Percentiles rank a stretch among this genome's conserved stretches.
Evolutionary conservation across 495 filamentous ascomycete species (phyloP).

Genomic region (Penicillium longicatenatum): DNA sequence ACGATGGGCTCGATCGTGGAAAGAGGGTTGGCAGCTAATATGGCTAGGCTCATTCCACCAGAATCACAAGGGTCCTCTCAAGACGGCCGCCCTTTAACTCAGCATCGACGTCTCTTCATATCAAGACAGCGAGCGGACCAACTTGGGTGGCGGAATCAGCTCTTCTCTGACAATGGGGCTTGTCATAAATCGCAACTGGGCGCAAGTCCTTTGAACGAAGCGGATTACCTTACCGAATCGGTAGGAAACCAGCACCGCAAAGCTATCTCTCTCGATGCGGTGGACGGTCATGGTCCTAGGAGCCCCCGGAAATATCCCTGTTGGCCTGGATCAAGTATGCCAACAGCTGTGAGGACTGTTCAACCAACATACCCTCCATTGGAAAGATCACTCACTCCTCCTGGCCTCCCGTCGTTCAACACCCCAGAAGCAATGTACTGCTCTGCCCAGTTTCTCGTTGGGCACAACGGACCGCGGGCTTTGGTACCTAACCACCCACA

Average conservation of each 20-base stretch:
- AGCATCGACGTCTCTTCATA: not conserved
- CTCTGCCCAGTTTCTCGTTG: constrained; percentile 29
- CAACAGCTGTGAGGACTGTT: constrained; percentile 28
- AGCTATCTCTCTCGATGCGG: constrained; percentile 26
- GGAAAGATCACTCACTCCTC: constrained; percentile 44
- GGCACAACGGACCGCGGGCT: constrained; percentile 6
- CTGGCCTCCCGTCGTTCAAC: constrained; percentile 50
- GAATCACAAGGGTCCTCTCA: constrained; percentile 9
- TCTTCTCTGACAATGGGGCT: constrained; percentile 20
- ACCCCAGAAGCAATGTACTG: constrained; percentile 43
- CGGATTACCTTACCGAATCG: not conserved
- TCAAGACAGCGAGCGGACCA: constrained; percentile 9
- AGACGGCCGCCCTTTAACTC: constrained; percentile 5
- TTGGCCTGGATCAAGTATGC: constrained; percentile 30
- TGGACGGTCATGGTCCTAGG: not conserved
- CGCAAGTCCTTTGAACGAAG: constrained; percentile 2
- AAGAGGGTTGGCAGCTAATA: constrained; percentile 33
- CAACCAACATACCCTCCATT: constrained; percentile 45
- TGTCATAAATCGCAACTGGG: not conserved
- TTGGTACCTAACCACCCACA: not conserved
- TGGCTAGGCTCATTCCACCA: constrained; percentile 34
- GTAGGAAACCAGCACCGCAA: constrained; percentile 21
- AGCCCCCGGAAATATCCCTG: constrained; percentile 11
- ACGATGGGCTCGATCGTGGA: constrained; percentile 25
- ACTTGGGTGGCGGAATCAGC: constrained; percentile 15